phyloP scores from a whole-genome alignment of 2,329 filamentous ascomycete genomes.

The Aureobasidium sp. region DNA sequence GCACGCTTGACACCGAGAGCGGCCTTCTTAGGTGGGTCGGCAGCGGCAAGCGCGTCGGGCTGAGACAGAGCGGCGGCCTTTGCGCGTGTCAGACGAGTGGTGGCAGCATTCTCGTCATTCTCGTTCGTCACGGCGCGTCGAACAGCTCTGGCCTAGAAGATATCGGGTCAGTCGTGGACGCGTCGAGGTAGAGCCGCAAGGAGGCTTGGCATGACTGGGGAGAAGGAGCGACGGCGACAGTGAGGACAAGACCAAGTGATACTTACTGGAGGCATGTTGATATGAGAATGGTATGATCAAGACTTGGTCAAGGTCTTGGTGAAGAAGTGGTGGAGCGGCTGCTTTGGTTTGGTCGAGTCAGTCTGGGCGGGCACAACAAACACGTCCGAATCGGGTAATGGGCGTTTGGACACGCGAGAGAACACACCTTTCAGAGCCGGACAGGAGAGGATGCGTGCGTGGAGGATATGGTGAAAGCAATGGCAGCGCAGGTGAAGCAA shows the following conservation, averaged over 20 bases:
- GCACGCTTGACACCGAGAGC: constrained; percentile 38
- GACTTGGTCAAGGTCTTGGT: constrained; percentile 5
- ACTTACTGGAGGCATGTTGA: constrained; percentile 33
- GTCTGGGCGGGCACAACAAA: constrained; percentile 15
- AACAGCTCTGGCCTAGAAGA: constrained; percentile 58
- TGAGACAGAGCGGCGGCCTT: constrained; percentile 66
- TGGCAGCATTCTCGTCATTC: constrained; percentile 78
- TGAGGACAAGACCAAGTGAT: background rate
- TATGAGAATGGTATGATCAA: constrained; percentile 12
- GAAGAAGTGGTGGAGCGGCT: constrained; percentile 10
- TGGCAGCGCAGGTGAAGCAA: constrained; percentile 8
- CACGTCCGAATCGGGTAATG: constrained; percentile 16
- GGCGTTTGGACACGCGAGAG: constrained; percentile 5
- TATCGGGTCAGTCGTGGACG: constrained; percentile 36
- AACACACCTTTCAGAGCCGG: background rate
- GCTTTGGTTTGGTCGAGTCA: constrained; percentile 11
- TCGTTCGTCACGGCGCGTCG: constrained; percentile 77
- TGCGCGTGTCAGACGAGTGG: constrained; percentile 83
- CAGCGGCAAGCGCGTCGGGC: constrained; percentile 41
- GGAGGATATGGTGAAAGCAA: constrained; percentile 1
- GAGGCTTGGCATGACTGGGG: background rate
- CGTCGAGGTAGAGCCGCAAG: constrained; percentile 15
- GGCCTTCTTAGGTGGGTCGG: constrained; percentile 51
- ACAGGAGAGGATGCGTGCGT: background rate
- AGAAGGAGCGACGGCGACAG: background rate